Conservation (phyloP, 192 early-diverging fungal genomes). For the Powellomyces hirtus region DNA sequence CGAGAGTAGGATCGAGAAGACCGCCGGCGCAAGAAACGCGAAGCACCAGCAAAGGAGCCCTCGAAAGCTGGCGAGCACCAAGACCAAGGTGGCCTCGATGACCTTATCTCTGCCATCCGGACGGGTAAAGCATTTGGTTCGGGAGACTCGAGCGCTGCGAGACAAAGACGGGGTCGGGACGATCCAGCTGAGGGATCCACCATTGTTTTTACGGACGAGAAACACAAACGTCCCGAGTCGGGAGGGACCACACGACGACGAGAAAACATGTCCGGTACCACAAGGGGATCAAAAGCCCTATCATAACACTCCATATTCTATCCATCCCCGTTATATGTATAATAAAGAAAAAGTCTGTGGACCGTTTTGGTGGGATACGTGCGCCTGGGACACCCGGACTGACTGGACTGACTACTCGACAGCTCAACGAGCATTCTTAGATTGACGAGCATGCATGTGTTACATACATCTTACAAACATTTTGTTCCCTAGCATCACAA, state of each 20-base stretch:
- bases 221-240: not conserved
- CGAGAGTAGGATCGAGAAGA: constrained; percentile 45
- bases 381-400: no score
- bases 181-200: not conserved
- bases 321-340: no score
- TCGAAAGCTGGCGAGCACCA: constrained; percentile 3
- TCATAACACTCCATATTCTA: no score
- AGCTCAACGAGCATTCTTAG: no score
- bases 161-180: constrained; percentile 7
- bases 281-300: no score
- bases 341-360: no score
- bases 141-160: not conserved
- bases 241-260: not conserved
- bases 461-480: no score
- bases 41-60: constrained; percentile 3
- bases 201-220: not conserved
- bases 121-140: constrained; percentile 45
- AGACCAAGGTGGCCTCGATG: constrained; percentile 47
- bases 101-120: constrained; percentile 48
- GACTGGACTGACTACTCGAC: no score
- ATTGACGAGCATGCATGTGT: no score
- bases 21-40: constrained; percentile 39
- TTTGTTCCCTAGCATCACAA: no score
- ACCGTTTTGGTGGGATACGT: no score
- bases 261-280: constrained; percentile 6